Percentiles rank a stretch among this genome's conserved stretches.
These are phyloP conservation scores for Nakaseomyces kungkrabaensis DNA, from an alignment of 1,139 yeast species.

Conservation along the genomic window DNA sequence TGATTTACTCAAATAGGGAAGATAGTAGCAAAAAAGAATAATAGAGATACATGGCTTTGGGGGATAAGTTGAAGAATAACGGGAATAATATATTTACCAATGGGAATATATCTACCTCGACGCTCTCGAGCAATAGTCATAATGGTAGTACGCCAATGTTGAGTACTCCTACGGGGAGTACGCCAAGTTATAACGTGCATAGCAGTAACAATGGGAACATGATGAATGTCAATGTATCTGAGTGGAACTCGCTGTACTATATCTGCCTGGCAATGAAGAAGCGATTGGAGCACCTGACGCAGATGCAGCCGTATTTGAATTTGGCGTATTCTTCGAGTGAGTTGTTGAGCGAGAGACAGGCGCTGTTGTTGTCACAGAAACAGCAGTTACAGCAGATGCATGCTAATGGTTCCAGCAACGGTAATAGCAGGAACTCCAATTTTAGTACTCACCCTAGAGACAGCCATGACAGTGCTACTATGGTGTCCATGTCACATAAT, in stretches of 20 bases:
- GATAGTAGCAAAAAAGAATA: too few species aligned
- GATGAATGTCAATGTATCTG: slow-evolving; percentile 57
- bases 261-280: slow-evolving; percentile 53
- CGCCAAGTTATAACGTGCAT: background rate
- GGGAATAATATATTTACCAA: background rate
- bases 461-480: slow-evolving; percentile 11
- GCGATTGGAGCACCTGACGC: slow-evolving; percentile 55
- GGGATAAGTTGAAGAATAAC: background rate
- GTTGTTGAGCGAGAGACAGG: slow-evolving; percentile 61
- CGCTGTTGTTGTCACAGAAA: slow-evolving; percentile 43
- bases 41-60: background rate
- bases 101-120: background rate
- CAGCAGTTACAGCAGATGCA: slow-evolving; percentile 25
- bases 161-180: background rate
- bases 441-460: slow-evolving; percentile 8
- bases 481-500: background rate
- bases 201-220: slow-evolving; percentile 13
- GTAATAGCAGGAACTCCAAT: slow-evolving; percentile 5
- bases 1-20: too few species aligned
- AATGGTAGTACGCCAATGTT: background rate
- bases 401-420: slow-evolving; percentile 16
- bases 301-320: slow-evolving; percentile 60
- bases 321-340: slow-evolving; percentile 56
- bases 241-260: slow-evolving; percentile 64
- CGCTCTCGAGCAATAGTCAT: background rate